Evolutionary conservation across 495 filamentous ascomycete genomes (phyloP).

Genomic region (Entonaema liquescens): DNA sequence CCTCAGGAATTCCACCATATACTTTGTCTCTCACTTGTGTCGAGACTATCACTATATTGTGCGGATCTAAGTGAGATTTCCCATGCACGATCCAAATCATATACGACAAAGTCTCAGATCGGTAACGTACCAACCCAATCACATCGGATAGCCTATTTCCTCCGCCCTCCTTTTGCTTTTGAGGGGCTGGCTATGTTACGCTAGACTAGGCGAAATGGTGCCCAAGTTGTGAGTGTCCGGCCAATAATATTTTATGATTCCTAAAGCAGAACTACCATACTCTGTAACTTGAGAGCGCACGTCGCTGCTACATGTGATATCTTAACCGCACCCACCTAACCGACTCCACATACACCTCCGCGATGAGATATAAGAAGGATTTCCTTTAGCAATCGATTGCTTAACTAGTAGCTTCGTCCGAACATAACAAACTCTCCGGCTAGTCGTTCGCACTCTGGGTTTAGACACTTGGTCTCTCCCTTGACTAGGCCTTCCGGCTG

Average conservation of each 20-base stretch:
- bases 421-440: constrained; percentile 90
- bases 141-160: background rate
- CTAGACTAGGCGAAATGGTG: background rate
- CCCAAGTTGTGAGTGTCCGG: background rate
- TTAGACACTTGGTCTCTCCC: constrained; percentile 88
- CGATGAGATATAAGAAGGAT: constrained; percentile 10
- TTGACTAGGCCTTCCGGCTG: constrained; percentile 81
- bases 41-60: background rate
- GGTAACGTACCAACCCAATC: background rate
- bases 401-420: constrained; percentile 73
- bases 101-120: background rate
- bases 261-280: constrained; percentile 20
- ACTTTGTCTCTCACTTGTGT: background rate
- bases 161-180: background rate
- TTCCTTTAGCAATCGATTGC: background rate
- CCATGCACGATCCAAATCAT: background rate
- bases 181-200: background rate
- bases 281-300: constrained; percentile 6
- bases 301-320: constrained; percentile 28
- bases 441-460: constrained; percentile 76
- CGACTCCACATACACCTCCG: constrained; percentile 21
- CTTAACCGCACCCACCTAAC: constrained; percentile 13
- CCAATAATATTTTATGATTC: constrained; percentile 8
- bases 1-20: background rate
- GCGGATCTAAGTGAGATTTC: background rate